Percentiles rank a stretch among this genome's conserved stretches.
phyloP scores from a whole-genome alignment of 2,329 filamentous ascomycete genomes.

The Clonostachys solani region DNA sequence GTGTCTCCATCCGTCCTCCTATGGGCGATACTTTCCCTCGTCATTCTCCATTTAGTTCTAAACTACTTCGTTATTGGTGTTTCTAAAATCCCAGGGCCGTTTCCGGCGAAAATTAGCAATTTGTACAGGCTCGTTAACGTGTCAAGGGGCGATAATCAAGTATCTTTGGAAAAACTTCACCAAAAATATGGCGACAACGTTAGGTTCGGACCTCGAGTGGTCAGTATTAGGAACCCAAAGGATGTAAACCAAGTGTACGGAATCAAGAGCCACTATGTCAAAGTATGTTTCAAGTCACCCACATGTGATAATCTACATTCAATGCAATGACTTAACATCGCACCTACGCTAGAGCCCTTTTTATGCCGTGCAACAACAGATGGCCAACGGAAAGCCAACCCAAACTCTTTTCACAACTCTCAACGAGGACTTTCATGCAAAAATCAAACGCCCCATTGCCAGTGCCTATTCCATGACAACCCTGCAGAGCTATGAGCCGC shows the following conservation, averaged over 20 bases:
- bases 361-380: too few relatives aligned
- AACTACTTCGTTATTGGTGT: too few relatives aligned
- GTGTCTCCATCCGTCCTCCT: too few relatives aligned
- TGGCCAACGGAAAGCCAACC: conserved; percentile 7
- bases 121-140: conserved; percentile 6
- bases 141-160: neutral
- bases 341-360: too few relatives aligned
- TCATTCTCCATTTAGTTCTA: too few relatives aligned
- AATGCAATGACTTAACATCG: too few relatives aligned
- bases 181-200: conserved; percentile 8
- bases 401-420: conserved; percentile 11
- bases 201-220: conserved; percentile 7
- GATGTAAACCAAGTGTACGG: conserved; percentile 9
- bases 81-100: conserved; percentile 4
- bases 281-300: too few relatives aligned
- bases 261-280: too few relatives aligned
- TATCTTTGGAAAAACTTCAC: conserved; percentile 4
- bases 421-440: conserved; percentile 7
- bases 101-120: conserved; percentile 6
- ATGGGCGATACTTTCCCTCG: too few relatives aligned
- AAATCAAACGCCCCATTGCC: conserved; percentile 3
- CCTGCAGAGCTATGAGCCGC: too few relatives aligned
- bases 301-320: too few relatives aligned
- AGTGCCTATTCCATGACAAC: too few relatives aligned
- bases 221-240: conserved; percentile 8